These are phyloP conservation scores for Papiliotrema laurentii DNA, from an alignment of 1,284 basidiomycete species.

Conservation along the genomic window DNA sequence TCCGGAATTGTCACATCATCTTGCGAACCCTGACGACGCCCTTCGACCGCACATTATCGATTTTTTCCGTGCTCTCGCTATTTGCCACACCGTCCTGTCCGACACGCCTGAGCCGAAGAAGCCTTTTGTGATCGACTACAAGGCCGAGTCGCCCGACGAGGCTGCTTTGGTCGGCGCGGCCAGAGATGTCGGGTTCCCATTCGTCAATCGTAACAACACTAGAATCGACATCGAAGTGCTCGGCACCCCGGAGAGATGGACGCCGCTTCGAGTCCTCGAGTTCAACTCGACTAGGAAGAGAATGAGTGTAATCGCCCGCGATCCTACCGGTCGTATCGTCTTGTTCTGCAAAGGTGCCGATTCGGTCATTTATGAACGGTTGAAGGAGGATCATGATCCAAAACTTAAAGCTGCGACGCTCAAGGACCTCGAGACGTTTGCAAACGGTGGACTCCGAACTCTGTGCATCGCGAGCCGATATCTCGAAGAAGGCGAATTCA, in stretches of 20 bases:
- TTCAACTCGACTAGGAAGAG: slow-evolving; percentile 91
- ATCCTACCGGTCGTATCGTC: slow-evolving; percentile 72
- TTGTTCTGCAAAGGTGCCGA: slow-evolving; percentile 97
- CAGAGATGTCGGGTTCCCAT: slow-evolving; percentile 88
- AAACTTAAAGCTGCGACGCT: slow-evolving; percentile 70
- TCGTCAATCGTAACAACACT: slow-evolving; percentile 71
- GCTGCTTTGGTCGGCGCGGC: slow-evolving; percentile 89
- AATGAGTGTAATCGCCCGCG: slow-evolving; percentile 85
- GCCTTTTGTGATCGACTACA: slow-evolving; percentile 76
- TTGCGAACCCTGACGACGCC: slow-evolving; percentile 59
- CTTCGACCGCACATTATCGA: slow-evolving; percentile 68
- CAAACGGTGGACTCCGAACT: slow-evolving; percentile 86
- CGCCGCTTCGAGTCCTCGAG: slow-evolving; percentile 74
- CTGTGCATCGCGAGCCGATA: slow-evolving; percentile 82
- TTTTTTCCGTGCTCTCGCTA: slow-evolving; percentile 81
- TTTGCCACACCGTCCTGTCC: slow-evolving; percentile 83
- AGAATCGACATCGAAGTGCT: slow-evolving; percentile 84
- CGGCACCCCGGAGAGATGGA: slow-evolving; percentile 79
- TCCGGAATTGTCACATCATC: slow-evolving; percentile 71
- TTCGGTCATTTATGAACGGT: slow-evolving; percentile 84
- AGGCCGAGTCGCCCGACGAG: slow-evolving; percentile 87
- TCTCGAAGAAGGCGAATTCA: slow-evolving; percentile 76
- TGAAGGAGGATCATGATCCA: slow-evolving; percentile 68
- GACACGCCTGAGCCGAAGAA: slow-evolving; percentile 65
- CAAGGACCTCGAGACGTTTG: slow-evolving; percentile 86